Conservation (phyloP, 306 rosid species). For the Cicer chorassanicum region DNA sequence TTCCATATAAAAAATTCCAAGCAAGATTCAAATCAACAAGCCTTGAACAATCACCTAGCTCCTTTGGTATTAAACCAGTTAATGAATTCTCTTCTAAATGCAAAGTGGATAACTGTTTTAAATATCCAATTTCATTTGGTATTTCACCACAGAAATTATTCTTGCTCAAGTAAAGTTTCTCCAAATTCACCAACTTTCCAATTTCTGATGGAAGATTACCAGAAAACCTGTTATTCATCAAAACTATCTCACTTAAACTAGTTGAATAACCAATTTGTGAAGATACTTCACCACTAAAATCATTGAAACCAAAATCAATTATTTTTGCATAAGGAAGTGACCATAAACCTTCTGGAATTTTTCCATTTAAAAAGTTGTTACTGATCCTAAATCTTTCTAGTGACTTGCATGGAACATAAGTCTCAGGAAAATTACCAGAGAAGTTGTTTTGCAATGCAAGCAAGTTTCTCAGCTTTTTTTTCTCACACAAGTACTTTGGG, state of each 20-base stretch:
- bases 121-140: conserved; percentile 70
- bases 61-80: conserved; percentile 70
- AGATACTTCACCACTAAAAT: conserved; percentile 67
- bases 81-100: conserved; percentile 76
- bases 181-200: conserved; percentile 73
- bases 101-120: conserved; percentile 76
- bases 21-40: conserved; percentile 87
- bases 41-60: conserved; percentile 69
- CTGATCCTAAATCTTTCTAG: conserved; percentile 76
- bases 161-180: conserved; percentile 69
- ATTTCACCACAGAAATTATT: conserved; percentile 74
- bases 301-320: conserved; percentile 82
- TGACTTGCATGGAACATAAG: conserved; percentile 75
- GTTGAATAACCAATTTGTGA: conserved; percentile 66
- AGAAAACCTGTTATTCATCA: conserved; percentile 71
- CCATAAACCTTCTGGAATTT: conserved; percentile 74
- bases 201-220: conserved; percentile 79
- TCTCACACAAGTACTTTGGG: conserved; percentile 84
- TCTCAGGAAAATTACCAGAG: conserved; percentile 73
- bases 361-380: conserved; percentile 68
- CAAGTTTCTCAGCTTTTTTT: conserved; percentile 59
- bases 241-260: conserved; percentile 65
- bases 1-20: conserved; percentile 68
- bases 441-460: conserved; percentile 86
- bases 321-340: conserved; percentile 71